Evolutionary conservation across 192 early-diverging fungal genomes (phyloP).

Genomic region (Backusella australiensis): DNA sequence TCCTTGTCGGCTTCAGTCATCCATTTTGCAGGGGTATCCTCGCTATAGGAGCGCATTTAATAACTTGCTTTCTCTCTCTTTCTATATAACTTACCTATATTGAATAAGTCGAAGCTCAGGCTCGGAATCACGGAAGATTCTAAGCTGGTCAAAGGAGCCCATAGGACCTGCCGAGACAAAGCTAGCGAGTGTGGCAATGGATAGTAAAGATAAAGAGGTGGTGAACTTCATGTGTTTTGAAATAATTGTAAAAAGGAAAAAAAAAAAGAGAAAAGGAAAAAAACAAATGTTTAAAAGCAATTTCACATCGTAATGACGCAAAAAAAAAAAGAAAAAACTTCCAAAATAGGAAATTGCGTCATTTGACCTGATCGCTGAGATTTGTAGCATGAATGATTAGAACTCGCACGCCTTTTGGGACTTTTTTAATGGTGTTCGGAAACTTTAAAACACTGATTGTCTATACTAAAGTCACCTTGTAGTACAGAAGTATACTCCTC

Average conservation of each 20-base stretch:
- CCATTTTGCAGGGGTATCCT: conserved; percentile 52
- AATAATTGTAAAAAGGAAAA: neutral
- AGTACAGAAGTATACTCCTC: too few species aligned
- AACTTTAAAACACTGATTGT: too few species aligned
- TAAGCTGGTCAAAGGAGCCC: conserved; percentile 5
- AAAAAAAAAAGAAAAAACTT: neutral
- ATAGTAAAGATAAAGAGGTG: conserved; percentile 3
- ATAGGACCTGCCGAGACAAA: conserved; percentile 14
- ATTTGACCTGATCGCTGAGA: neutral
- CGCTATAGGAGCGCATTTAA: conserved; percentile 27
- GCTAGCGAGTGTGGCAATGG: neutral
- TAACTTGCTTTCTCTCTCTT: neutral
- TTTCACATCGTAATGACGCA: neutral
- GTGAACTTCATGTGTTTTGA: neutral
- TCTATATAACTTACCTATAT: conserved; percentile 24
- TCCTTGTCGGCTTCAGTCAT: conserved; percentile 61
- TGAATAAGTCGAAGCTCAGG: conserved; percentile 52
- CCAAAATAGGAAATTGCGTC: neutral
- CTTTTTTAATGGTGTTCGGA: too few species aligned
- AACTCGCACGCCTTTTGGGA: too few species aligned
- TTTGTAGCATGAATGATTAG: neutral
- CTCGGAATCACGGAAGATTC: conserved; percentile 11
- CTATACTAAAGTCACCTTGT: too few species aligned
- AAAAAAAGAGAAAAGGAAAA: neutral
- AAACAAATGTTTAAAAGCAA: neutral